Conservation (phyloP, 306 rosid species). For the Quercus glauca region DNA sequence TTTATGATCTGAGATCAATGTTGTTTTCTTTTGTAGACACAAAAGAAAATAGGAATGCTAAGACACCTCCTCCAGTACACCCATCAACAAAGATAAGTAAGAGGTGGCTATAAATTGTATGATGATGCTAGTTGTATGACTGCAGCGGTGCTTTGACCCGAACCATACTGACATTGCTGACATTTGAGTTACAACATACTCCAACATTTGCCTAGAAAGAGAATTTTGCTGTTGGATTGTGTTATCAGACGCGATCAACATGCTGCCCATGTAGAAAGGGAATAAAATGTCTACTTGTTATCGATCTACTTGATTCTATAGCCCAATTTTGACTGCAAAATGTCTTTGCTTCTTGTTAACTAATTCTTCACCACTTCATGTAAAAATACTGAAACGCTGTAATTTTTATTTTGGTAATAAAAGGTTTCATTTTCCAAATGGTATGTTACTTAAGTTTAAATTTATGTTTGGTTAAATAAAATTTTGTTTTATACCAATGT, state of each 20-base stretch:
- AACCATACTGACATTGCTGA: conserved; percentile 39
- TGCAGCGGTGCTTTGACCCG: conserved; percentile 53
- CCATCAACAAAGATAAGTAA: no score
- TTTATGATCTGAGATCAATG: no score
- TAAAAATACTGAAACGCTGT: neutral
- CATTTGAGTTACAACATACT: conserved; percentile 2
- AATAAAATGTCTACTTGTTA: neutral
- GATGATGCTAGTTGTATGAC: no score
- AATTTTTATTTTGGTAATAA: neutral
- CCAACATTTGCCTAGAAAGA: neutral
- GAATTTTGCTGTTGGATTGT: neutral
- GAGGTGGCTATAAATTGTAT: no score
- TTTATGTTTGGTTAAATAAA: no score
- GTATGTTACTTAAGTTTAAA: no score
- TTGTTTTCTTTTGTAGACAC: no score
- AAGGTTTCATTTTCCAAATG: neutral
- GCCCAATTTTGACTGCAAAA: neutral
- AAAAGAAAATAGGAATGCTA: no score
- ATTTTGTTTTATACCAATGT: no score
- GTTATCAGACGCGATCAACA: neutral
- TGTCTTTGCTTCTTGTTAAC: neutral
- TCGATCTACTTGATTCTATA: neutral
- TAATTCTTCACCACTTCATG: neutral
- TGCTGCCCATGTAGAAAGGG: neutral
- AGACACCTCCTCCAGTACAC: no score